Base-by-base conservation (phyloP, 2,329 filamentous ascomycete species). In the Nigrospora sphaerica region DNA sequence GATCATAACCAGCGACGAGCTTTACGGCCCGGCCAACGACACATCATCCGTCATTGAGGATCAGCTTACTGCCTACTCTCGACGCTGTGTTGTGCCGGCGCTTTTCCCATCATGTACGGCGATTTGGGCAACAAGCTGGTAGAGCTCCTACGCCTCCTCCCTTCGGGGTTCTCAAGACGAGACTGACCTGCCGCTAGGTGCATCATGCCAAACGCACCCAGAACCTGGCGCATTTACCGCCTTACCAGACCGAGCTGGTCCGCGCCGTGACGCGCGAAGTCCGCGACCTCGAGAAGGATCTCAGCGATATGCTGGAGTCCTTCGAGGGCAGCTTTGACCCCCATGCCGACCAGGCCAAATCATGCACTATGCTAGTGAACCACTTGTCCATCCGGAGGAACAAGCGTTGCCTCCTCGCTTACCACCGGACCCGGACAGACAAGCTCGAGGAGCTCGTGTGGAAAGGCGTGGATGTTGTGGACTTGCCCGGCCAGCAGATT, bases 201-300 rank as follows among this genome's bases (percentile, higher is more conserved):
- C 86, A 92, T 73, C 88, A 97, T 74, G 93, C 93, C 64, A 97
- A 97, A 76, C 83, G 93, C 62, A 95, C 88, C 16, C 89, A 93
- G 67, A 86, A 88, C 54, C 80, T 98, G 46, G 72, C 83, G 32
- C 83, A 95, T 63, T 79, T 98, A 3, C 93, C 93, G 1, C 85
- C 90, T 4, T 97, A 97, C 64, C 90, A 95, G 67, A 85, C 90
- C 28, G 93, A 97, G 62, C 78, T 95, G 39, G 88, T 97, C 46
- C 90, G 91, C 47, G 80, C 82, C 17, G 86, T 95, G 42, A 86
- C 89, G 2, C 85, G 90, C 58, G 93, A 98, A 75, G 90, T 96
- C 18, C 86, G 91, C 57, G 92, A 97, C 57, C 78, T 98, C 10
- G 86, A 97, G 66, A 88, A 86, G 62, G 89, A 96, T 67, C 85